phyloP scores from a whole-genome alignment of 371 early-diverging fungal genomes.

The Circinella minor region DNA sequence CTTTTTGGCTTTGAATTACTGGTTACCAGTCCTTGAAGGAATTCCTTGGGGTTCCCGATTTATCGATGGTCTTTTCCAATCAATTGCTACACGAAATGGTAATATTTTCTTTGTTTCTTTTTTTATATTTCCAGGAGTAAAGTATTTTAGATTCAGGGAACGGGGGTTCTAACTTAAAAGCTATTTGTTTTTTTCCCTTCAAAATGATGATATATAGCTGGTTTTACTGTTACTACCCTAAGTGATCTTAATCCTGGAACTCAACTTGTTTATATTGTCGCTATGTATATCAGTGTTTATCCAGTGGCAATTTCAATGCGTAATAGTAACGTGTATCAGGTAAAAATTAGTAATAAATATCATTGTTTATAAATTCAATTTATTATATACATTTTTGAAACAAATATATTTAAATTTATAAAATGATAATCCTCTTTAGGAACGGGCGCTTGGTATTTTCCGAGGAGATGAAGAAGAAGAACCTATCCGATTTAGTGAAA shows the following conservation, averaged over 20 bases:
- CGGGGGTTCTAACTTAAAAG: too few relatives aligned
- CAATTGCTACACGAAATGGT: conserved; percentile 54
- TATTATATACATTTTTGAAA: too few relatives aligned
- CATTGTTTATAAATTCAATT: background rate
- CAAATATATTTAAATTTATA: too few relatives aligned
- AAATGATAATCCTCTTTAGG: conserved; percentile 24
- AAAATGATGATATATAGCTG: conserved; percentile 33
- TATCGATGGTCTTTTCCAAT: conserved; percentile 53
- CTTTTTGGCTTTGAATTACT: conserved; percentile 49
- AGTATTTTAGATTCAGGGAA: too few relatives aligned
- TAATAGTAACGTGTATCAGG: conserved; percentile 57
- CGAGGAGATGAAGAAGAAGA: conserved; percentile 37
- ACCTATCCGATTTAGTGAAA: conserved; percentile 22
- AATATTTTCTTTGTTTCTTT: conserved; percentile 6
- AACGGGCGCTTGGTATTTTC: conserved; percentile 53
- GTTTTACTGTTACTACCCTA: conserved; percentile 47
- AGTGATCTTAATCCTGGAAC: conserved; percentile 50
- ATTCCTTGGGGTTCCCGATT: conserved; percentile 49
- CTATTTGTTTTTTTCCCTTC: too few relatives aligned
- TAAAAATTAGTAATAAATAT: conserved; percentile 7
- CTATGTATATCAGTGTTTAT: conserved; percentile 61
- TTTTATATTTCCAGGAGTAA: background rate
- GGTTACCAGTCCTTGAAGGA: conserved; percentile 42
- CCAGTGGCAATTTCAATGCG: conserved; percentile 59
- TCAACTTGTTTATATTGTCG: conserved; percentile 49